Conservation (phyloP, 495 filamentous ascomycete genomes). For the Penicillium samsonianum region DNA sequence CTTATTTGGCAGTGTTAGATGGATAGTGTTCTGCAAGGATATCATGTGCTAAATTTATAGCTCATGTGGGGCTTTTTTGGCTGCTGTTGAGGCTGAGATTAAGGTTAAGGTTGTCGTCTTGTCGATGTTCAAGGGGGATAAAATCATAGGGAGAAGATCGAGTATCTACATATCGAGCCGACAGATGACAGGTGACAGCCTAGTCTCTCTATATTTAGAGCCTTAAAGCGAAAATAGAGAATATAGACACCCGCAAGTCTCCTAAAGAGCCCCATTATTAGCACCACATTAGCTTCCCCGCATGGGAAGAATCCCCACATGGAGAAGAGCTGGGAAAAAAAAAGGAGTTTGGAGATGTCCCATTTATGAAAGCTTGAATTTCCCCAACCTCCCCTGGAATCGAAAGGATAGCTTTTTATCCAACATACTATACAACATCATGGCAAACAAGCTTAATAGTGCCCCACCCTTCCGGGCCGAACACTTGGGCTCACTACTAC, state of each 20-base stretch:
- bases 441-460: constrained; percentile 28
- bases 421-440: constrained; percentile 9
- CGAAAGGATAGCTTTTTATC: background rate
- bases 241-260: too few relatives aligned
- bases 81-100: too few relatives aligned
- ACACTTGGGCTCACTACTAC: constrained; percentile 70
- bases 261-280: constrained; percentile 1
- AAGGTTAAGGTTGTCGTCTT: too few relatives aligned
- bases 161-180: background rate
- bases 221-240: background rate
- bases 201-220: background rate
- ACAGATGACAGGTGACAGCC: background rate
- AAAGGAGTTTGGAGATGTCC: too few relatives aligned
- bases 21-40: background rate
- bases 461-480: constrained; percentile 69
- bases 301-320: background rate
- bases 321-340: background rate
- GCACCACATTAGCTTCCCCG: background rate
- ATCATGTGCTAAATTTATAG: background rate
- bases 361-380: background rate
- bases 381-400: background rate
- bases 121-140: background rate
- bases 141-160: background rate
- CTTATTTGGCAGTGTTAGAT: background rate
- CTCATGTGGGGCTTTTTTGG: too few relatives aligned